Evolutionary conservation across 768 basidiomycete species (phyloP).

Genomic region (Phylloporus sp.): DNA sequence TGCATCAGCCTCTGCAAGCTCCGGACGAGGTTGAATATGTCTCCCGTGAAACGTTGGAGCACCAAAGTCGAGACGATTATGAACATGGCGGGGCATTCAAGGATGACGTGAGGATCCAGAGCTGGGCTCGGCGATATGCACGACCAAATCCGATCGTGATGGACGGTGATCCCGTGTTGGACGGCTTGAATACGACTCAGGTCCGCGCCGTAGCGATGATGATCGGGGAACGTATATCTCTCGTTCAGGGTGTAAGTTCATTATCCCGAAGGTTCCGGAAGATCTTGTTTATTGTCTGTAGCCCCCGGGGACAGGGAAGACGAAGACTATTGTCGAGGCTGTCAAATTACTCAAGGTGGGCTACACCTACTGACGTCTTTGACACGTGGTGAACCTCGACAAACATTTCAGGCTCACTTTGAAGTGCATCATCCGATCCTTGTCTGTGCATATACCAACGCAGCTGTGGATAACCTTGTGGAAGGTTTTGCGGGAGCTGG

Average conservation of each 20-base stretch:
- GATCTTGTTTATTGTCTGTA: slow-evolving; percentile 25
- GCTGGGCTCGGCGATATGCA: slow-evolving; percentile 74
- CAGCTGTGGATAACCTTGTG: slow-evolving; percentile 87
- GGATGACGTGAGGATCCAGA: slow-evolving; percentile 70
- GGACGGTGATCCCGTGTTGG: slow-evolving; percentile 72
- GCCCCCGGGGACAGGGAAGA: slow-evolving; percentile 94
- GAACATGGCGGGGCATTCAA: slow-evolving; percentile 49
- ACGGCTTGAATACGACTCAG: slow-evolving; percentile 69
- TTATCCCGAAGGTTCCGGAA: neutral
- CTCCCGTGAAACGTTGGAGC: slow-evolving; percentile 36
- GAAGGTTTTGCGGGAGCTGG: slow-evolving; percentile 60
- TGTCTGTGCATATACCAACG: slow-evolving; percentile 93
- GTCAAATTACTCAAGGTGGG: slow-evolving; percentile 71
- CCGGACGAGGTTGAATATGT: slow-evolving; percentile 38
- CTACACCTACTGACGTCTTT: neutral
- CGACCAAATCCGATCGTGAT: slow-evolving; percentile 52
- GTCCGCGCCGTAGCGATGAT: slow-evolving; percentile 79
- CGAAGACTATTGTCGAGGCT: slow-evolving; percentile 85
- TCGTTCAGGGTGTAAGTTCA: slow-evolving; percentile 79
- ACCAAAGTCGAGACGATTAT: slow-evolving; percentile 24
- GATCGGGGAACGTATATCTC: slow-evolving; percentile 70
- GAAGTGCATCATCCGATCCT: slow-evolving; percentile 78
- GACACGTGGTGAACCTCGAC: neutral
- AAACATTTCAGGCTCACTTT: slow-evolving; percentile 57
- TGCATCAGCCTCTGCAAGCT: slow-evolving; percentile 33